Conservation (phyloP, 164 flowering plant species). For the Chloranthus sessilifolius region DNA sequence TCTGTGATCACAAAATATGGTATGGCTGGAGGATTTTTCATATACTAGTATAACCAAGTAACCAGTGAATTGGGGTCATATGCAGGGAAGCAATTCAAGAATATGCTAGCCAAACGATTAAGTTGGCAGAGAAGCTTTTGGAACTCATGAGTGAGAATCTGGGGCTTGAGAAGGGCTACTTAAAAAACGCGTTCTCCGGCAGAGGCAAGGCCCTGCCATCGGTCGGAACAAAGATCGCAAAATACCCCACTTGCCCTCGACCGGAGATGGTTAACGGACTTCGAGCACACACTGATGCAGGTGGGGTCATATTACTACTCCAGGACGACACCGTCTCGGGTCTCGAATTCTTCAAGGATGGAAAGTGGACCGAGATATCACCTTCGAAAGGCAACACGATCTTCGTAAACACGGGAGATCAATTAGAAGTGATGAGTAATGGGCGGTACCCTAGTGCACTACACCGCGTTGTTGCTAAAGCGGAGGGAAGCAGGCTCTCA, state of each 20-base stretch:
- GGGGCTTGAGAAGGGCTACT: slow-evolving; percentile 52
- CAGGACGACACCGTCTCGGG: slow-evolving; percentile 85
- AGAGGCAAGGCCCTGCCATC: slow-evolving; percentile 33
- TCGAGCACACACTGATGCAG: slow-evolving; percentile 79
- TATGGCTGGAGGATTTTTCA: too few relatives aligned
- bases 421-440: slow-evolving; percentile 63
- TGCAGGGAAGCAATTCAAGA: slow-evolving; percentile 38
- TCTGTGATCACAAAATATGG: too few relatives aligned
- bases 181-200: slow-evolving; percentile 58
- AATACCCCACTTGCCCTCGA: slow-evolving; percentile 57
- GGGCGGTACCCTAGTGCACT: slow-evolving; percentile 57
- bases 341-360: slow-evolving; percentile 63
- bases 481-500: slow-evolving; percentile 67
- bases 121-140: slow-evolving; percentile 58
- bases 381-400: slow-evolving; percentile 61
- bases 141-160: slow-evolving; percentile 74
- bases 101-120: slow-evolving; percentile 43
- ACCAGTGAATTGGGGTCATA: too few relatives aligned
- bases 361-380: slow-evolving; percentile 61
- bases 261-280: slow-evolving; percentile 76
- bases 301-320: slow-evolving; percentile 78
- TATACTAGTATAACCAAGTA: too few relatives aligned
- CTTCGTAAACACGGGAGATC: slow-evolving; percentile 72
- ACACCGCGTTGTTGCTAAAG: slow-evolving; percentile 62
- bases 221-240: slow-evolving; percentile 78